Evolutionary conservation across 768 basidiomycete species (phyloP), one percentile per base, ranked within the genome.

Genomic region (Podaxis mareebaensis): DNA sequence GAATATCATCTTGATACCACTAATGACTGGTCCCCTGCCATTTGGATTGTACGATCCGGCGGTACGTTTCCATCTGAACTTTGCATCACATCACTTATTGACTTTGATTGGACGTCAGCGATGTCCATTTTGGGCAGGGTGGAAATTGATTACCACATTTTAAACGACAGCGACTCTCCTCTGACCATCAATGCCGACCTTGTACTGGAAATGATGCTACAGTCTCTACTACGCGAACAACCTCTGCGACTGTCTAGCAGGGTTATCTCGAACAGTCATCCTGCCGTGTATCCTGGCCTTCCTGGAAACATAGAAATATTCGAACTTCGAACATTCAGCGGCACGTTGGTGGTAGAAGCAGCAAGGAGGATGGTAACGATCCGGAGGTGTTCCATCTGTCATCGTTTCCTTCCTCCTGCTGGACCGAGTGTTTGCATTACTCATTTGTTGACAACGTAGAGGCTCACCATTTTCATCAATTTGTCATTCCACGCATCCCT

Each of bases 201-300:
- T n/a, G 48, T 63, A 13, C 55, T 63, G 11, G 54, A 63, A 57
- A 63, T 57, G 61, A 63, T 63, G 61, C 1, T 51, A 4, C 36
- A 51, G 30, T 62, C 61, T 30, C 17, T 62, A 13, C 55, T 49
- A 5, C 48, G 38, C 11, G 61, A 63, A 51, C 28, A 48, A 15
- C 61, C 53, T 30, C n/a, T 63, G 4, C 61, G 24, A 11, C 26
- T 63, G 1, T 57, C 55, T 20, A 56, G 61, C 26, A 44, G 54
- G 10, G n/a, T 56, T 13, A 56, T 56, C n/a, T 7, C 44, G 20
- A 63, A 63, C 33, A 17, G 1, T 13, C n/a, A 53, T 17, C 60
- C 60, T n/a, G 33, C 28, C 30, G 42, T 51, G 4, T 51, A 57
- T 28, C 46, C 44, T 3, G 42, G 17, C 4, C 24, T 56, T 5